Evolutionary conservation across 148 eudicot species (phyloP), one percentile per base, ranked within the genome.

Genomic region (Polygonum maritimum): DNA sequence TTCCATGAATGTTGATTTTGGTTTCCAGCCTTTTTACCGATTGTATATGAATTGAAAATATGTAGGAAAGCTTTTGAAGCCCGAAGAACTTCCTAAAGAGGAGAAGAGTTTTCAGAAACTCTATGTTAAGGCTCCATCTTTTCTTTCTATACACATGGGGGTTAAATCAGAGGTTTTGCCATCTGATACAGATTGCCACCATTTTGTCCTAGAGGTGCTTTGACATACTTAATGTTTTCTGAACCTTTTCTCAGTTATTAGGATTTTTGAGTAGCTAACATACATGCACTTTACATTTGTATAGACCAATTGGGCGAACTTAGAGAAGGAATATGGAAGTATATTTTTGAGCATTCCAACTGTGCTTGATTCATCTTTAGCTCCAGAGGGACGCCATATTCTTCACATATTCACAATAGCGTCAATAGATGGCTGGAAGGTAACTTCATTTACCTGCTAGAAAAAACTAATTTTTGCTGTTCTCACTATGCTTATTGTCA

Each of bases 311-410:
- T 95, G 98, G 98, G 76, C 79, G 38, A 82, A 84, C 76, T 83
- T 95, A 45, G 98, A 95, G 82, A 70, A 79, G 72, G 81, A 97
- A 49, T 95, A 90, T 84, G 98, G 98, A 36, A 92, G 97, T 86
- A 90, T 95, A 81, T 92, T 95, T 83, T 84, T 95, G 90, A 95
- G 98, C 88, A 95, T 95, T 84, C 98, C 98, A 74, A 95, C 98
- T 44, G 74, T 95, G 71, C 97, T 95, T 65, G 98, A 95, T 84
- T 72, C 89, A 73, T 90, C 98, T 39, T 85, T 95, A 85, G 98
- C 98, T 77, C 98, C 98, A 63, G 82, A 85, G 74, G 94, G 98
- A 49, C 84, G 81, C 55, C 97, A 95, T 84, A 95, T 95, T 77
- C 96, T 95, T 79, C 98, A 95, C 83, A 88, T 92, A 74, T 95